Percentiles rank a stretch among this genome's conserved stretches.
These are phyloP conservation scores for Lobosporangium transversale DNA, from an alignment of 192 early-diverging fungal genomes.

Conservation along the genomic window DNA sequence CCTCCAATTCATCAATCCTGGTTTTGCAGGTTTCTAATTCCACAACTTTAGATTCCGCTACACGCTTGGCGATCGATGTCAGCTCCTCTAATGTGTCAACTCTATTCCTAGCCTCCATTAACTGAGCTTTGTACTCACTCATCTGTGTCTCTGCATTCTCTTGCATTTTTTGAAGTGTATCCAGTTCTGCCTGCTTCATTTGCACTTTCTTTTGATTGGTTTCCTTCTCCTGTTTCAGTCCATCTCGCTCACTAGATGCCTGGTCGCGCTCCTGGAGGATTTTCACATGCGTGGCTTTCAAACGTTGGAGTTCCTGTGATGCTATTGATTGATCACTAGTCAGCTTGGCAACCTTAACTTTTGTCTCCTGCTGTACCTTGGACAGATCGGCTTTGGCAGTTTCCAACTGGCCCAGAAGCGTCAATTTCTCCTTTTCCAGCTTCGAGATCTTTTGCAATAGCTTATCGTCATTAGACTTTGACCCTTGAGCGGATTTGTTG, in stretches of 20 bases:
- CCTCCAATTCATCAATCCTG: conserved; percentile 15
- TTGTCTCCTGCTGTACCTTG: conserved; percentile 30
- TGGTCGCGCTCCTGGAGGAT: conserved; percentile 25
- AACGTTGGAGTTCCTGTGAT: conserved; percentile 14
- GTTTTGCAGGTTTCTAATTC: conserved; percentile 22
- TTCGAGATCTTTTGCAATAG: conserved; percentile 7
- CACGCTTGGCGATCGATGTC: conserved; percentile 47
- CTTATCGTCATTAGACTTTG: conserved; percentile 7
- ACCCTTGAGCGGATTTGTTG: background rate
- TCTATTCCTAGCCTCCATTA: conserved; percentile 24
- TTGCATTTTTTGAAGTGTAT: conserved; percentile 21
- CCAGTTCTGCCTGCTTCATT: conserved; percentile 28
- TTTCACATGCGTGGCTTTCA: conserved; percentile 27
- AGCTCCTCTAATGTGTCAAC: conserved; percentile 41
- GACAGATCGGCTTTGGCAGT: background rate
- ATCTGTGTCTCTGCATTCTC: conserved; percentile 23
- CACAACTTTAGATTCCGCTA: conserved; percentile 32
- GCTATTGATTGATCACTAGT: conserved; percentile 5
- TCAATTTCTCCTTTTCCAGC: conserved; percentile 17
- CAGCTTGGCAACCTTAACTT: background rate
- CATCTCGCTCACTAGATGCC: conserved; percentile 14
- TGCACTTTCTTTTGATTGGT: conserved; percentile 20
- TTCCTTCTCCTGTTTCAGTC: conserved; percentile 3
- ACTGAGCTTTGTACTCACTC: conserved; percentile 25
- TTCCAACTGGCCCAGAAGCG: background rate